Evolutionary conservation across 306 rosid genomes (phyloP).

Genomic region (Neltuma alba): DNA sequence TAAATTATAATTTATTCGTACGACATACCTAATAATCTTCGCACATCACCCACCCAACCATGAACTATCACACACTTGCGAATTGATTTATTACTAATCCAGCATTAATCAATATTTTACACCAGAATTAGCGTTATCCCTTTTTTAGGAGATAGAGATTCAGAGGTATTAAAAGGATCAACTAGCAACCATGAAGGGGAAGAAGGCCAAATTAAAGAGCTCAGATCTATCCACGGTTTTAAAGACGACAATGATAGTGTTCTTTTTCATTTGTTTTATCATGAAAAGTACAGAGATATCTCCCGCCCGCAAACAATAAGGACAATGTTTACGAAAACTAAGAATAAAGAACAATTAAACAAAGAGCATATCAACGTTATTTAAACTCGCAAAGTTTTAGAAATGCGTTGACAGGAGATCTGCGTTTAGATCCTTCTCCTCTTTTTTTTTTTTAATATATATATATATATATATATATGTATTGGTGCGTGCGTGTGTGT

Average conservation of each 20-base stretch:
- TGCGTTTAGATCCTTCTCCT: background rate
- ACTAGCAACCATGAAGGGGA: no score
- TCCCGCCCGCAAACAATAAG: background rate
- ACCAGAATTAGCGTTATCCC: no score
- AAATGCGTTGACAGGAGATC: background rate
- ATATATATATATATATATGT: background rate
- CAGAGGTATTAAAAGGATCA: no score
- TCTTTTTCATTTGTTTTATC: background rate
- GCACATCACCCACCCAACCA: constrained; percentile 10
- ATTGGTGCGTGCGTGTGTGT: no score
- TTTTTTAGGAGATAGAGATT: background rate
- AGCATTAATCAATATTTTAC: no score
- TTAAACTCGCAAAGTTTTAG: no score
- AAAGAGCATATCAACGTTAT: no score
- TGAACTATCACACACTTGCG: no score
- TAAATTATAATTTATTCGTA: background rate
- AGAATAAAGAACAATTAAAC: background rate
- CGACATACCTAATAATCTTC: constrained; percentile 1
- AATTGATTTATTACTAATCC: no score
- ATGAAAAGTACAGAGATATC: no score
- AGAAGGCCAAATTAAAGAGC: background rate
- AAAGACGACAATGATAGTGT: background rate
- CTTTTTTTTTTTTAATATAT: background rate
- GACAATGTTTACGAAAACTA: background rate
- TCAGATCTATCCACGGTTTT: background rate